A percentile compares a stretch with the other conserved stretches of the same genome.
These are phyloP conservation scores for Komagataella mondaviorum DNA, from an alignment of 805 yeast genomes.

Conservation along the genomic window DNA sequence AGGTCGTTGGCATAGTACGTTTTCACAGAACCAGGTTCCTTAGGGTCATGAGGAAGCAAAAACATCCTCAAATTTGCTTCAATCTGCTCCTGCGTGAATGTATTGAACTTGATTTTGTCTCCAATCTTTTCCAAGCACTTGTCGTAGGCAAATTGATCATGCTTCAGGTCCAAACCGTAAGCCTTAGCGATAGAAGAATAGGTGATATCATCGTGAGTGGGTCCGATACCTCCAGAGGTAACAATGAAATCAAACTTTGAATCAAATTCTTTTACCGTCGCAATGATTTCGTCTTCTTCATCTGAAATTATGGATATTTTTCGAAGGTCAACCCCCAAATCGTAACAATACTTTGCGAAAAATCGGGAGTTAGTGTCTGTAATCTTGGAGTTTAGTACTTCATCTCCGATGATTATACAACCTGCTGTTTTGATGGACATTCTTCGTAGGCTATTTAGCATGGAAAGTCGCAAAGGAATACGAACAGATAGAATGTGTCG, in stretches of 20 bases:
- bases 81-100: conserved; percentile 26
- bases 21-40: conserved; percentile 25
- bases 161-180: conserved; percentile 31
- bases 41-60: conserved; percentile 35
- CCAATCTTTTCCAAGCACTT: conserved; percentile 42
- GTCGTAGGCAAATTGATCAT: conserved; percentile 44
- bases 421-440: not conserved
- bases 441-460: not conserved
- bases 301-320: conserved; percentile 69
- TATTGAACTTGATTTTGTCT: conserved; percentile 13
- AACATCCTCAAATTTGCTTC: conserved; percentile 72
- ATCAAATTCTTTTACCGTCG: conserved; percentile 30
- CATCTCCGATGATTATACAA: conserved; percentile 64
- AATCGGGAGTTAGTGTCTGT: conserved; percentile 62
- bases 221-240: conserved; percentile 71
- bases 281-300: conserved; percentile 49
- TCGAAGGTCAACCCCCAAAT: conserved; percentile 50
- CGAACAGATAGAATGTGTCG: not conserved
- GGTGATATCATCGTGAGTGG: conserved; percentile 86
- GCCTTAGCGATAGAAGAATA: conserved; percentile 64
- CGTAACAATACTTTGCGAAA: conserved; percentile 62
- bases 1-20: conserved; percentile 35
- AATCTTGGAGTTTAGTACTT: conserved; percentile 77
- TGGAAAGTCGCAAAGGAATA: not conserved
- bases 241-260: conserved; percentile 51